Base-by-base conservation (phyloP, 2,329 filamentous ascomycete genomes). In the Diaporthe ilicicola region DNA sequence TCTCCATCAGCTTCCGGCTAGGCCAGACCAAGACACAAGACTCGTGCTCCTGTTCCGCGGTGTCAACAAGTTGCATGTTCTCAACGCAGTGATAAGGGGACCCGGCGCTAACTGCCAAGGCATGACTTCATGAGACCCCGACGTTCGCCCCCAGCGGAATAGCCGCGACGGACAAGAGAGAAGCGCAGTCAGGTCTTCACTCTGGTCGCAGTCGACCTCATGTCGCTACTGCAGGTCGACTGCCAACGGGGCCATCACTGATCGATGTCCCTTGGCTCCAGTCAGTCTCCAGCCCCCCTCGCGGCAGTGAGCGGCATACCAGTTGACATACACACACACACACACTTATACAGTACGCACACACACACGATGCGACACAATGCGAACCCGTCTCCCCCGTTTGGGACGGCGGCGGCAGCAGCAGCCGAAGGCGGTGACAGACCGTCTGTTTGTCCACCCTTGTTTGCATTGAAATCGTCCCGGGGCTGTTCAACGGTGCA, bases 371-470 rank as follows among this genome's bases (percentile, higher is more conserved):
- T 46, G 39, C 39, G 39, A 46, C 56, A 46, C 56, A 46, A 37
- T 15, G 24, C 15, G 56, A 62, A 62, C 56, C 56, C 39, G 39
- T 32, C 55, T 44, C 55, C 55, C 9, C 55, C 55, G 37, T 44
- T 61, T 46, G 17, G 56, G 56, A 44, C 15, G 39, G 24, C 9
- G 56, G 56, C 56, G 29, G 56, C 39, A 37, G 56, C 56, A 62
- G 39, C 56, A 62, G 56, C 56, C 56, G 56, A 62, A 62, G 56
- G 56, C 56, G 56, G 56, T 62, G 56, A 62, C 56, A 62, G 56
- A 62, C 56, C 56, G 56, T 62, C 56, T 46, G 19, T 62, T 22
- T 46, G 19, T n/a, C 22, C 27, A 61, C 39, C 56, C 56, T 62
- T n/a, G 56, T 24, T 34, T 13, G 39, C 56, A 62, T 62, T 62